Evolutionary conservation across 805 yeast genomes (phyloP), one percentile per base, ranked within the genome.

Genomic region (Crinitomyces ghanaensis): DNA sequence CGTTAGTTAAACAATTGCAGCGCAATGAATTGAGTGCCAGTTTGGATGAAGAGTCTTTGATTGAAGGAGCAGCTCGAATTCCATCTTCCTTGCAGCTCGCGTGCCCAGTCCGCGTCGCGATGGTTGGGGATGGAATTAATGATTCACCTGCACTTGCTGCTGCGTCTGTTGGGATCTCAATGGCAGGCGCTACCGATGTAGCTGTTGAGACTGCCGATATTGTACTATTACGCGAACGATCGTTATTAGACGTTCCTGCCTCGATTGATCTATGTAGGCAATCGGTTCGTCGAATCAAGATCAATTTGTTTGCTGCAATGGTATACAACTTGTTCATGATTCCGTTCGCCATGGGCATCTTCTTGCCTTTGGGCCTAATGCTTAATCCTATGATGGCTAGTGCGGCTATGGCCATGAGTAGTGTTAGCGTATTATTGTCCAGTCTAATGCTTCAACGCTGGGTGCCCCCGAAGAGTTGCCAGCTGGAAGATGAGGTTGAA

Each of bases 151-250:
- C 97, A 0, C 66, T 91, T 35, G 93, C 83, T 1, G 69, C 78
- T 36, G 80, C 95, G 1, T 83, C 85, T 44, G 59, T 91, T 13
- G 98, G 98, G 16, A 74, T 93, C 47, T 91, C 97, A 7, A 73
- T 93, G 37, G 77, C 93, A 6, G 72, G 93, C 0, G 95, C 97
- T 4, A 82, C 97, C 0, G 97, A 91, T 49, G 82, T 91, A 45
- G 97, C 98, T 1, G 79, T 91, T 44, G 95, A 86, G 44, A 82
- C 95, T n/a, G 95, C 98, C 0, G 95, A 85, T 54, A 70, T 91
- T 24, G 95, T 91, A 13, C 61, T 91, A 11, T 48, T 56, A 15
- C 49, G 54, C n/a, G 43, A 42, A 15, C 52, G 52, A 22, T 55
- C 59, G 4, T 43, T 61, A 14, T 36, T 49, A 21, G 65, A 59